Evolutionary conservation across 2,329 filamentous ascomycete species (phyloP).

Genomic region (Hirsutella rhossiliensis): DNA sequence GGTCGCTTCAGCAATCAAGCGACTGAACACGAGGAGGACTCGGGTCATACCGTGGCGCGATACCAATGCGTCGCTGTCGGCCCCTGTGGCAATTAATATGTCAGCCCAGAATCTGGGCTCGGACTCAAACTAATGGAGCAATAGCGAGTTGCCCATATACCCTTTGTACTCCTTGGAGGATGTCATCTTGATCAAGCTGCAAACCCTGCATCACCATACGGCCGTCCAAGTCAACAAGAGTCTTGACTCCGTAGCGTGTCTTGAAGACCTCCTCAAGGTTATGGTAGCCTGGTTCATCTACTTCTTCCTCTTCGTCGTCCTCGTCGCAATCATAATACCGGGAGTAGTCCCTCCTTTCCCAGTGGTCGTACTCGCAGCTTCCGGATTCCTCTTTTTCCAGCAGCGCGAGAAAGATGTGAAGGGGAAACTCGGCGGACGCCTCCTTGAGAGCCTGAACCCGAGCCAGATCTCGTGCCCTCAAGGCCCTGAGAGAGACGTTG

Average conservation of each 20-base stretch:
- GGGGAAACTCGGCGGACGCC: slow-evolving; percentile 10
- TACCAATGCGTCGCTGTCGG: slow-evolving; percentile 13
- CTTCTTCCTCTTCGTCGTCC: slow-evolving; percentile 3
- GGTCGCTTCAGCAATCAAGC: neutral
- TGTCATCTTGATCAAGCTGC: slow-evolving; percentile 6
- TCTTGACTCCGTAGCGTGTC: slow-evolving; percentile 6
- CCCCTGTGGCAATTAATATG: slow-evolving; percentile 4
- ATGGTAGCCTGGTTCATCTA: slow-evolving; percentile 3
- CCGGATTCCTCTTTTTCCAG: slow-evolving; percentile 17
- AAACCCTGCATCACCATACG: slow-evolving; percentile 7
- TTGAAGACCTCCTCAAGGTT: slow-evolving; percentile 7
- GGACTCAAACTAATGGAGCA: neutral
- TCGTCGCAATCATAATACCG: slow-evolving; percentile 1
- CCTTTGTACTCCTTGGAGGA: slow-evolving; percentile 16
- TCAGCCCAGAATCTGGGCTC: neutral
- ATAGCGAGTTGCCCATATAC: slow-evolving; percentile 16
- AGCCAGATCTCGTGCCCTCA: slow-evolving; percentile 16
- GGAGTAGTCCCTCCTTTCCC: too few relatives aligned
- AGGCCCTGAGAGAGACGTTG: slow-evolving; percentile 12
- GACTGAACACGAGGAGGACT: neutral
- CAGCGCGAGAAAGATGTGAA: slow-evolving; percentile 20
- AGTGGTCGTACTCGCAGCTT: slow-evolving; percentile 1
- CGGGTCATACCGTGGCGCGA: slow-evolving; percentile 7
- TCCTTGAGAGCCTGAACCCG: slow-evolving; percentile 13
- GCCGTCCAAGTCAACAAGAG: slow-evolving; percentile 15